phyloP scores from a whole-genome alignment of 1,139 yeast species.

The Suhomyces guaymorum region DNA sequence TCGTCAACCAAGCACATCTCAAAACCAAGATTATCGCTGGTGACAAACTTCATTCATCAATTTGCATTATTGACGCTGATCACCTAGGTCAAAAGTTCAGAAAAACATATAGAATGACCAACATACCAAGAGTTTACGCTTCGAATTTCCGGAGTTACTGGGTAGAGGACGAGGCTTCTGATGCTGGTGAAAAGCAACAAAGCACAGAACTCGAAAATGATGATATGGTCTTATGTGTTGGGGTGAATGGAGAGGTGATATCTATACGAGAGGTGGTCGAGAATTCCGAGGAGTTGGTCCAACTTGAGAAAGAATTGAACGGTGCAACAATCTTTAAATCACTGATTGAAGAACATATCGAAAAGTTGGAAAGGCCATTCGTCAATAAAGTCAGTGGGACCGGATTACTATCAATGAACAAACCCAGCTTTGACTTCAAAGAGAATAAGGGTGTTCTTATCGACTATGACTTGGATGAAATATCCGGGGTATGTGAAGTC shows the following conservation, averaged over 20 bases:
- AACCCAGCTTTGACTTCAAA: slow-evolving; percentile 37
- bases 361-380: slow-evolving; percentile 38
- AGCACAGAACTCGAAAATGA: slow-evolving; percentile 1
- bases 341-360: slow-evolving; percentile 17
- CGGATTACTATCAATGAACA: slow-evolving; percentile 38
- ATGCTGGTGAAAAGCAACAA: background rate
- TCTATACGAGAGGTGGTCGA: slow-evolving; percentile 22
- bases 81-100: slow-evolving; percentile 7
- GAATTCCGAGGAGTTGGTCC: slow-evolving; percentile 16
- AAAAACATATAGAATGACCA: slow-evolving; percentile 29
- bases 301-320: slow-evolving; percentile 14
- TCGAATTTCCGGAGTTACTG: slow-evolving; percentile 38
- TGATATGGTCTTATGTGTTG: slow-evolving; percentile 37
- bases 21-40: slow-evolving; percentile 34
- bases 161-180: slow-evolving; percentile 22
- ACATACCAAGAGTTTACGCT: slow-evolving; percentile 44
- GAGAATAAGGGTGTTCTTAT: slow-evolving; percentile 30
- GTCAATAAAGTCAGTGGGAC: slow-evolving; percentile 42
- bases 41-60: slow-evolving; percentile 44
- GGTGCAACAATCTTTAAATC: slow-evolving; percentile 3
- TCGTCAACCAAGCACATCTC: slow-evolving; percentile 39
- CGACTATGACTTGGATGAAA: slow-evolving; percentile 42
- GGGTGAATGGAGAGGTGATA: slow-evolving; percentile 53
- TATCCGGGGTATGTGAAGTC: slow-evolving; percentile 11
- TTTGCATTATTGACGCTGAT: slow-evolving; percentile 29